Base-by-base conservation (phyloP, 129 eudicot species). In the Flaveria ramosissima region DNA sequence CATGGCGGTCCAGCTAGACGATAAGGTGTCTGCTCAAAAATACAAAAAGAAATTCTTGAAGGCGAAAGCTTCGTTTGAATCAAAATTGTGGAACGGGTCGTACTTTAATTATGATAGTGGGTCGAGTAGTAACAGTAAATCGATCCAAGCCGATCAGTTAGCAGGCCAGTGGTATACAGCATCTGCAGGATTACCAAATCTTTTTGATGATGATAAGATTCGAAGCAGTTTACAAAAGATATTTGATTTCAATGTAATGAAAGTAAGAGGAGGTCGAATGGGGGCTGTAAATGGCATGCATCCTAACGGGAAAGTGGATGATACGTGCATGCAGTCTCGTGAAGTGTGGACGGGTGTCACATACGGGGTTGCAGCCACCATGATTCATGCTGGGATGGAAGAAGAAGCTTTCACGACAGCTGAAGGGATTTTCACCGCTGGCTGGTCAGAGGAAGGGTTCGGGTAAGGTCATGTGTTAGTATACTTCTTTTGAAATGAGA, bases 101-200 rank as follows among this genome's bases (percentile, higher is more conserved):
- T 93, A 93, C 74, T 93, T 93, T 56, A 93, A 89, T 85, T 93
- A 93, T 74, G 98, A 93, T 64, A 85, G 96, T 60, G 98, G 98
- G 82, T 88, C 97, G 4, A 93, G 98, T 72, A 80, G 87, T 74
- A 90, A 89, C 75, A 93, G 98, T 72, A 91, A 89, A 75, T 93
- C 98, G 6, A 91, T 93, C 55, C 98, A 93, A 79, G 88, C 96
- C 2, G 98, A 93, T 83, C 98, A 93, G 72, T 79, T 93, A 71
- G 98, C 98, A 52, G 98, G 98, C 21, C 98, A 93, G 56, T 93
- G 98, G 98, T 93, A 93, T 82, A 77, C 91, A 19, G 97, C 96
- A 15, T 71, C 98, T 19, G 84, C 98, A 3, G 97, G 97, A 5
- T 84, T 93, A 78, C 96, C 97, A n/a, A 85, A 90, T 84, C 89